Percentiles rank a stretch among this genome's conserved stretches.
These are phyloP conservation scores for Xylariaceae sp. DNA, from an alignment of 2,329 filamentous ascomycete species.

Conservation along the genomic window DNA sequence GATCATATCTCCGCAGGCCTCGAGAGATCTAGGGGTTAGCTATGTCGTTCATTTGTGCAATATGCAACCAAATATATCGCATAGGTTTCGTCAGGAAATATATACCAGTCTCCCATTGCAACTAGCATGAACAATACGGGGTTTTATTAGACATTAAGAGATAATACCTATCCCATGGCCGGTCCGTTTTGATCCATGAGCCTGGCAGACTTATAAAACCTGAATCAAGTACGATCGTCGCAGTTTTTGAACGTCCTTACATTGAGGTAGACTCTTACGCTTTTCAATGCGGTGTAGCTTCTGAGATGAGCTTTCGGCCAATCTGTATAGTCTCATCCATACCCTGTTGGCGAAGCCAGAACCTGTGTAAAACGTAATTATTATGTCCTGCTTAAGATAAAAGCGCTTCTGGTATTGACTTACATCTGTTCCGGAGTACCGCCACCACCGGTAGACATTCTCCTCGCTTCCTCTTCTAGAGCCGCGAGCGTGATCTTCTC, in stretches of 20 bases:
- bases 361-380: conserved; percentile 39
- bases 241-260: not conserved
- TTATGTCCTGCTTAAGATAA: not conserved
- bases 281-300: conserved; percentile 30
- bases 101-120: not conserved
- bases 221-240: too few species aligned
- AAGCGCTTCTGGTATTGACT: conserved; percentile 25
- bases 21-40: not conserved
- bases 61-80: not conserved
- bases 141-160: not conserved
- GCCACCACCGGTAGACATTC: conserved; percentile 46
- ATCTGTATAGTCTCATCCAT: conserved; percentile 55
- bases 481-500: conserved; percentile 62
- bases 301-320: conserved; percentile 52
- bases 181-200: not conserved
- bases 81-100: not conserved
- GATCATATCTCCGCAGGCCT: too few species aligned
- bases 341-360: conserved; percentile 59
- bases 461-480: conserved; percentile 60
- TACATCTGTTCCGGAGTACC: conserved; percentile 50
- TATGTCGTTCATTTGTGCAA: not conserved
- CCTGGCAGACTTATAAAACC: too few species aligned
- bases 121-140: not conserved
- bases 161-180: not conserved
- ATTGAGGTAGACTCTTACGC: conserved; percentile 8